phyloP scores from a whole-genome alignment of 2,329 filamentous ascomycete genomes.

The Colletotrichum sp. region DNA sequence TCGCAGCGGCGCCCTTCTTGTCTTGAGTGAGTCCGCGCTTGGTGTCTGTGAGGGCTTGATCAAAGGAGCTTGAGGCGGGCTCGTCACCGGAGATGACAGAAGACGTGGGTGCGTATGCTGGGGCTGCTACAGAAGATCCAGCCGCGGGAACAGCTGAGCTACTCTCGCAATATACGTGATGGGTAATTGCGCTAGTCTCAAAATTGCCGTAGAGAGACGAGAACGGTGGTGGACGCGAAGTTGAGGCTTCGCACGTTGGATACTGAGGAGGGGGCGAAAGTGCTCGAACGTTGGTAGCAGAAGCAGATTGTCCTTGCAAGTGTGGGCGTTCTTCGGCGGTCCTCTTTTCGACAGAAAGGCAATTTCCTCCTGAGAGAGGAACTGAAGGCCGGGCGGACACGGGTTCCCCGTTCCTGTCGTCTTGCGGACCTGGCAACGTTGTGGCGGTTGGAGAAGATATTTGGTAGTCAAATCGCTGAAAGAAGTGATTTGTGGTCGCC shows the following conservation, averaged over 20 bases:
- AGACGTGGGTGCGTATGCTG: constrained; percentile 57
- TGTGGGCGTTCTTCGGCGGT: not conserved
- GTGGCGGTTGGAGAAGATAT: constrained; percentile 31
- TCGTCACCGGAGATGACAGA: constrained; percentile 42
- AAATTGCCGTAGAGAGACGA: constrained; percentile 61
- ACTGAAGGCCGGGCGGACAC: constrained; percentile 41
- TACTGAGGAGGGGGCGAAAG: constrained; percentile 66
- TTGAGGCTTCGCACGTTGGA: constrained; percentile 59
- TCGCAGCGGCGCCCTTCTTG: constrained; percentile 76
- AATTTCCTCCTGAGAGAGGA: not conserved
- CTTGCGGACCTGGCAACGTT: constrained; percentile 55
- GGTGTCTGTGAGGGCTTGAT: constrained; percentile 71
- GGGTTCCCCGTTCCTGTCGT: constrained; percentile 49
- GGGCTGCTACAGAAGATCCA: constrained; percentile 42
- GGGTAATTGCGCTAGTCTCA: constrained; percentile 39
- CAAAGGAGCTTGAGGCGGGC: constrained; percentile 39
- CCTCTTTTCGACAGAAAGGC: constrained; percentile 17
- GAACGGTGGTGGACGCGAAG: constrained; percentile 62
- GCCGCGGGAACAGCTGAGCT: not conserved
- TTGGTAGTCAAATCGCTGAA: not conserved
- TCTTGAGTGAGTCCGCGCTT: constrained; percentile 85
- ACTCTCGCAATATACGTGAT: constrained; percentile 33
- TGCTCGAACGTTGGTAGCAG: constrained; percentile 31
- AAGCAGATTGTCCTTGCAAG: not conserved
- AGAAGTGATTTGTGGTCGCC: not conserved